phyloP scores from a whole-genome alignment of 257 asterid species.

The Rehmannia glutinosa region DNA sequence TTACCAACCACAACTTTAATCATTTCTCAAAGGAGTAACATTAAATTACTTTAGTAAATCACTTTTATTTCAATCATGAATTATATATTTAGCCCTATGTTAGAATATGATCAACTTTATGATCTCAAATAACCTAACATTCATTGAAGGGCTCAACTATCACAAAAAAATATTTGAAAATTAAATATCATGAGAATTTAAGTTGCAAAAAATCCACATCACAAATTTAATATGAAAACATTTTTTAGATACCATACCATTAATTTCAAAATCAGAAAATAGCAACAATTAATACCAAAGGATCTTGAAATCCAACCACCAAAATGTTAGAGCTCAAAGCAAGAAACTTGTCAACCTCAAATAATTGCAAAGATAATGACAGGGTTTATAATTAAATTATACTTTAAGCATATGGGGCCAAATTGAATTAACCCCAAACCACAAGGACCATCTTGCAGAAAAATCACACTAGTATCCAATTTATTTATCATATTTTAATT shows the following conservation, averaged over 20 bases:
- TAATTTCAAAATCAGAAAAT: neutral
- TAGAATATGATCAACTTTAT: too few relatives aligned
- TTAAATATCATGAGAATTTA: too few relatives aligned
- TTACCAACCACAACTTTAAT: too few relatives aligned
- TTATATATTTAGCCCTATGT: too few relatives aligned
- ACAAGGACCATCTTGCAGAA: conserved; percentile 28
- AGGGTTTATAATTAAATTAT: neutral
- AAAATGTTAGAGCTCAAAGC: conserved; percentile 5
- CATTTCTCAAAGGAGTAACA: too few relatives aligned
- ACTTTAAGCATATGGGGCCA: conserved; percentile 16
- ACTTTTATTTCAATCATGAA: too few relatives aligned
- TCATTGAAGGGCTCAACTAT: too few relatives aligned
- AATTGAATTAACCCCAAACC: conserved; percentile 12
- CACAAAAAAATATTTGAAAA: too few relatives aligned
- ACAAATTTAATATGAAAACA: too few relatives aligned
- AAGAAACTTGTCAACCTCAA: conserved; percentile 10
- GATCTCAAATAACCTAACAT: too few relatives aligned
- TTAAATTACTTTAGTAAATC: too few relatives aligned
- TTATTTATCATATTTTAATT: conserved; percentile 8
- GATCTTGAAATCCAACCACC: conserved; percentile 19
- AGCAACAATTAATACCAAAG: neutral
- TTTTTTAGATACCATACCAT: neutral
- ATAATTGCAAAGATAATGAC: conserved; percentile 20
- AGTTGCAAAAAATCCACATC: neutral
- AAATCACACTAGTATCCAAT: neutral